Evolutionary conservation across 108 stramenopile species (phyloP).

Genomic region (Cyclotella atomus): DNA sequence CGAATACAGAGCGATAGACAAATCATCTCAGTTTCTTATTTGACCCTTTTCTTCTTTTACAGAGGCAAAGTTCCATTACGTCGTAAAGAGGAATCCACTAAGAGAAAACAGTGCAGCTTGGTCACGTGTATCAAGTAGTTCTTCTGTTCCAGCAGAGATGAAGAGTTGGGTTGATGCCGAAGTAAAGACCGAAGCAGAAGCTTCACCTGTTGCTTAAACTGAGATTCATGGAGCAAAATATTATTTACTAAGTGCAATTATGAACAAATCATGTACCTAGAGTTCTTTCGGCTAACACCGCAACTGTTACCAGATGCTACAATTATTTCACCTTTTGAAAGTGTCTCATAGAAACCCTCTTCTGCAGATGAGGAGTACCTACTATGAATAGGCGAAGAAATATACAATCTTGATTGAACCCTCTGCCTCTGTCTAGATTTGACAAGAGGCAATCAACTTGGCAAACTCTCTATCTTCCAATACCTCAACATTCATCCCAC

Average conservation of each 20-base stretch:
- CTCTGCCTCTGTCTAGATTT: too few species aligned
- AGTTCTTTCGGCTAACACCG: too few species aligned
- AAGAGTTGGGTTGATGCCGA: constrained; percentile 38
- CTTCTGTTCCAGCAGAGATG: constrained; percentile 37
- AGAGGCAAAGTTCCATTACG: constrained; percentile 75
- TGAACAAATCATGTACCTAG: too few species aligned
- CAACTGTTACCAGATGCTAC: too few species aligned
- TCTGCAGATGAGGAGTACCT: too few species aligned
- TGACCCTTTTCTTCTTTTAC: neutral
- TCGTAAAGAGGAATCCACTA: constrained; percentile 73
- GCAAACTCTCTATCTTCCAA: constrained; percentile 44
- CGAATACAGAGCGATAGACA: neutral
- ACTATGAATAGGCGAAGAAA: too few species aligned
- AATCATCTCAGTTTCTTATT: neutral
- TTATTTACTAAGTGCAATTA: too few species aligned
- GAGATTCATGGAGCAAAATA: too few species aligned
- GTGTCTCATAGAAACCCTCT: too few species aligned
- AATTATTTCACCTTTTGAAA: too few species aligned
- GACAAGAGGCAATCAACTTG: constrained; percentile 20
- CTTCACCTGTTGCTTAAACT: too few species aligned
- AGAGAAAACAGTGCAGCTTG: constrained; percentile 64
- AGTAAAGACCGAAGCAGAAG: neutral
- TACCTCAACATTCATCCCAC: constrained; percentile 10
- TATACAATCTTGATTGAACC: too few species aligned
- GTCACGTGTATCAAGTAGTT: constrained; percentile 39